These are phyloP conservation scores for Alternaria postmessia DNA, from an alignment of 2,329 filamentous ascomycete species.

Conservation along the genomic window DNA sequence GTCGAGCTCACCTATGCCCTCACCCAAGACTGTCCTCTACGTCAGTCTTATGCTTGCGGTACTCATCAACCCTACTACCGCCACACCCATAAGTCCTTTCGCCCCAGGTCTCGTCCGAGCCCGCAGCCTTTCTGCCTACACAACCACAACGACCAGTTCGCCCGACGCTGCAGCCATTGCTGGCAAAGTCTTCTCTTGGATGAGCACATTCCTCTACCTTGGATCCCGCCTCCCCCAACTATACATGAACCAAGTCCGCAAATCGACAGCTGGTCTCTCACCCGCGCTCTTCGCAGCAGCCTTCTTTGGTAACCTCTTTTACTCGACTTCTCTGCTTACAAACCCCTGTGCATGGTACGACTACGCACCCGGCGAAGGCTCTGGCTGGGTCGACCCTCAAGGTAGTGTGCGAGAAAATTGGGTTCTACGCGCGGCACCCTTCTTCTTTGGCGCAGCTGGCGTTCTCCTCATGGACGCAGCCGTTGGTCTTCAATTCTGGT, in stretches of 20 bases:
- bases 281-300: conserved; percentile 71
- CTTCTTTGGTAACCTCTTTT: conserved; percentile 73
- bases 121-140: conserved; percentile 24
- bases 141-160: conserved; percentile 11
- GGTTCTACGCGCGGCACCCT: conserved; percentile 67
- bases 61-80: conserved; percentile 48
- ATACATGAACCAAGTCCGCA: conserved; percentile 69
- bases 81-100: conserved; percentile 39
- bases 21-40: conserved; percentile 57
- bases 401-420: conserved; percentile 65
- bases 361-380: conserved; percentile 62
- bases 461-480: conserved; percentile 69
- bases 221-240: conserved; percentile 63
- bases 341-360: conserved; percentile 71
- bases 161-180: conserved; percentile 34
- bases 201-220: conserved; percentile 53
- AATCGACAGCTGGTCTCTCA: conserved; percentile 69
- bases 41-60: conserved; percentile 57
- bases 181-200: conserved; percentile 57
- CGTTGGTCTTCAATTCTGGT: conserved; percentile 69
- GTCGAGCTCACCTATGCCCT: conserved; percentile 55
- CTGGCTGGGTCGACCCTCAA: conserved; percentile 65
- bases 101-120: conserved; percentile 26
- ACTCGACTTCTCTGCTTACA: conserved; percentile 67
- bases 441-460: conserved; percentile 72